Base-by-base conservation (phyloP, 2,329 filamentous ascomycete species). In the Colletotrichum tamarilloi region DNA sequence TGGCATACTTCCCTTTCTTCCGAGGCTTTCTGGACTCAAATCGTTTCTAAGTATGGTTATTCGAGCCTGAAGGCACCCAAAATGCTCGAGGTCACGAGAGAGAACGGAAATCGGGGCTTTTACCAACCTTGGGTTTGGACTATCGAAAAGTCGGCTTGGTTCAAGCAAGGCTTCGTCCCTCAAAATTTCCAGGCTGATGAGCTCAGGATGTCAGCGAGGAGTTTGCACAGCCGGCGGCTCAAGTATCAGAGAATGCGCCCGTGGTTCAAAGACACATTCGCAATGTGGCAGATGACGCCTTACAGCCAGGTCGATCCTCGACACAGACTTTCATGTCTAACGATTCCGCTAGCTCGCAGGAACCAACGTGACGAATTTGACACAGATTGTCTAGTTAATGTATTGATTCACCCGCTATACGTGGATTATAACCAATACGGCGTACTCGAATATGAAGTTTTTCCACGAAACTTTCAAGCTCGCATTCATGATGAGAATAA, bases 201-300 rank as follows among this genome's bases (percentile, higher is more conserved):
- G 28, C 14, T 66, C 7, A 42, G 24, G 26, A 19, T 28, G 3
- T n/a, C 62, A 9, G 65, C 65, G 12, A 57, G 53, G n/a, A 28
- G 57, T 11, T 22, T 76, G 14, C 28, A 62, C 5, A n/a, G n/a
- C 1, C 26, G 71, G 24, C 30, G 62, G 30, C 28, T 32, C 24
- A 38, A 53, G 2, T 71, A 63, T 28, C 16, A 19, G 14, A 32
- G 3, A 30, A 28, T 58, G 12, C 64, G 74, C 4, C 68, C 70
- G 12, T 71, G 70, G 72, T 67, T 42, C 55, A 30, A n/a, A 5
- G 64, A 68, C 55, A 26, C 46, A 8, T 68, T 32, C 26, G 56
- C 57, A 4, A 68, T 72, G 69, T 75, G 65, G 67, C 67, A 62
- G 57, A 32, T 63, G 28, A 74, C 72, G 16, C 73, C 74, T 2